Evolutionary conservation across 2,329 filamentous ascomycete genomes (phyloP), one percentile per base, ranked within the genome.

Genomic region (Monosporascus ibericus): DNA sequence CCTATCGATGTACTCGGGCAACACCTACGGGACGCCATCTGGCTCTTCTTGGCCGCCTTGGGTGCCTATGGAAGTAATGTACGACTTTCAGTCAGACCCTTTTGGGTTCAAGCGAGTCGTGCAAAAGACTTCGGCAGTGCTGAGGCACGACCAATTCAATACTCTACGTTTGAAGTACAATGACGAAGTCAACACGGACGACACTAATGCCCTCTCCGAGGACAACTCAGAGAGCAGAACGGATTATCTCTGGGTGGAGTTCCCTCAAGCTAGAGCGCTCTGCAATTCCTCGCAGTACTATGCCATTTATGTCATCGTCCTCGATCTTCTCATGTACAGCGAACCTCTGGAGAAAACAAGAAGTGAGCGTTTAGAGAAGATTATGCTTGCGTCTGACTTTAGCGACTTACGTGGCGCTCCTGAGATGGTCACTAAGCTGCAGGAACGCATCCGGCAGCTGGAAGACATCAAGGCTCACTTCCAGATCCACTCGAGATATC

Each of bases 201-300:
- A 83, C 11, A 74, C 72, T 6, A 74, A 78, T 44, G 67, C 72
- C 9, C 68, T 77, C 22, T 72, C 79, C 20, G 71, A 76, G 46
- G 81, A 86, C 48, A 79, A 75, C 56, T 71, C 78, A 47, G 90
- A 95, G 67, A 86, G 78, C 59, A 83, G 91, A n/a, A 92, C 96
- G 74, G 94, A 99, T 69, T 92, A 95, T 66, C 82, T 99, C 15
- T 96, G 90, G 84, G 89, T 99, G 36, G 92, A 97, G 64, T 99
- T 99, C 64, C 94, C 94, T 14, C 89, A 95, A 58, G 86, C 95
- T 44, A 83, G 91, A 52, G 92, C 91, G n/a, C 84, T 96, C 46
- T 99, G 95, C 74, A 95, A 99, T 71, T 99, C 95, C 6, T 84
- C 87, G 39, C 92, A 99, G 70, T 99, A 99, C 72, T 99, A 95